Evolutionary conservation across 106 monocot species (phyloP), one percentile per base, ranked within the genome.

Genomic region (Dioscorea dumetorum): DNA sequence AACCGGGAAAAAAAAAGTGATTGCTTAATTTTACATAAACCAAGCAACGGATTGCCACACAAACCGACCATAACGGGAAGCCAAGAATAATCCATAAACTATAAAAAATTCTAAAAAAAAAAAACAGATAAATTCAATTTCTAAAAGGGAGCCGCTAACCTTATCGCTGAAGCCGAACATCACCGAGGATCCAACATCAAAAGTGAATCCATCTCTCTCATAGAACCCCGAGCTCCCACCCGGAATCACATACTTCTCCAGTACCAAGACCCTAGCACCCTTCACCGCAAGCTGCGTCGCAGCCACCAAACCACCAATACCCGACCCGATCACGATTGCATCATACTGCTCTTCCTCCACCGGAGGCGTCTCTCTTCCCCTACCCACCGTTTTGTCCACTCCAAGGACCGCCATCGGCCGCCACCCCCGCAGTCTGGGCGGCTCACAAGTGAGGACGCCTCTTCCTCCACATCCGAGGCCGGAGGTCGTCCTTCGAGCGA

Each of bases 131-230:
- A 65, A 57, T 5, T 31, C 35, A 59, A 61, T 48, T 19, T 10
- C 41, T 8, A 28, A 33, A 14, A 22, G 4, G 9, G 41, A 15
- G 20, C 15, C 10, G 2, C 63, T 49, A 57, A 90, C 88, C 97
- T 92, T 97, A 63, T 97, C 91, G 63, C 92, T 81, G 70, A 97
- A 97, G 2, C 97, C 97, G 73, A 97, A 97, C 97, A 97, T 97
- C 41, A 97, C 97, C 21, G 97, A 97, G 1, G 97, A 97, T 2
- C 97, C 97, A 11, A 97, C 97, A 63, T 97, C 97, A 61, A 97
- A 97, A 41, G 88, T 92, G 77, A 85, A 88, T 9, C 97, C 97
- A 9, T 92, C 82, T 71, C 97, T 76, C 74, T 84, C 59, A 78
- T 84, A 97, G 68, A 70, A 89, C 5, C 97, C 97, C 3, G 97